Base-by-base conservation (phyloP, 441 rosid species). In the Populus hybrid region DNA sequence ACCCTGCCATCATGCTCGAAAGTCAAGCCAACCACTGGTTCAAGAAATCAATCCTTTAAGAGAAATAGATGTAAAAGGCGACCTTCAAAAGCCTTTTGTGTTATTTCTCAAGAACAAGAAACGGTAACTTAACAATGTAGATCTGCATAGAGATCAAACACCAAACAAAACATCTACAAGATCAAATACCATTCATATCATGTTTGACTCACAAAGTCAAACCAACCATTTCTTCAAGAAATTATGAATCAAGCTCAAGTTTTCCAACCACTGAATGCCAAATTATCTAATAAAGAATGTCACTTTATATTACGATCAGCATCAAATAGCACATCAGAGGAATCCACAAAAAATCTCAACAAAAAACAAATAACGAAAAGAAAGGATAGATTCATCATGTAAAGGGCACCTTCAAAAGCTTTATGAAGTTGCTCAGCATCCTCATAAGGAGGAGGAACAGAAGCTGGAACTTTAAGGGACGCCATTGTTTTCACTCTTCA, bases 341-440 rank as follows among this genome's bases (percentile, higher is more conserved):
- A 61, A 61, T 11, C 28, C 65, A 21, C 6, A n/a, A 21, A n/a
- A 21, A 9, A 61, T n/a, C 38, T 36, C 38, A 29, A 67, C 21
- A 65, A 67, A 29, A 6, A 67, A 66, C 12, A 67, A 9, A 7
- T 18, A 36, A 69, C 8, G 9, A 36, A 33, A 14, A n/a, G 40
- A 66, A 14, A 66, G n/a, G 69, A 26, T 29, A 12, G 69, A 26
- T 56, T n/a, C 63, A 56, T 26, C n/a, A 29, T 24, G 35, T 6
- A 18, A 28, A 36, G 21, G 4, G 6, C 74, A 93, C 99, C 97
- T 89, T 79, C 40, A 71, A 93, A 93, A 24, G 98, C 99, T 78
- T 95, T 95, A 71, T 81, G 91, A 81, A 95, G 99, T 80, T 94
- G 94, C 83, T 95, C 98, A 24, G 90, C 94, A 64, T 95, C 99